These are phyloP conservation scores for Neolentinus lepideus DNA, from an alignment of 1,284 basidiomycete species.

Conservation along the genomic window DNA sequence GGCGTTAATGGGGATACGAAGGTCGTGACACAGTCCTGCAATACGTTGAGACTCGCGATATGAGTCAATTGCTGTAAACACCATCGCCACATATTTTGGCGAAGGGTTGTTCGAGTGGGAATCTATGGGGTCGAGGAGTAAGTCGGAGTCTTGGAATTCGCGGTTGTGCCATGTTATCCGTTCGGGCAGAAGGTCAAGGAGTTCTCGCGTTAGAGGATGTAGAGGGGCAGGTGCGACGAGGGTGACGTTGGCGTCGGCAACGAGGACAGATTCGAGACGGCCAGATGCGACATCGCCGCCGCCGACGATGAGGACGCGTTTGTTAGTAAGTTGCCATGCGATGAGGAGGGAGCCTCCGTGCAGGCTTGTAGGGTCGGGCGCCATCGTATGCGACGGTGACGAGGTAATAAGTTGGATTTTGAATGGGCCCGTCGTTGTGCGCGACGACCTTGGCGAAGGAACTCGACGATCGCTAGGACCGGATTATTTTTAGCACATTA, in stretches of 20 bases:
- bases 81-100: slow-evolving; percentile 64
- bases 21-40: slow-evolving; percentile 62
- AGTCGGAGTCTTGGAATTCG: slow-evolving; percentile 48
- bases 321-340: slow-evolving; percentile 83
- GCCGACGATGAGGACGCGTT: slow-evolving; percentile 79
- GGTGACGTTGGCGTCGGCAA: slow-evolving; percentile 53
- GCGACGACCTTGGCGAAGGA: not conserved
- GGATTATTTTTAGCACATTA: not conserved
- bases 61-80: slow-evolving; percentile 93
- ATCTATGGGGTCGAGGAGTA: slow-evolving; percentile 35
- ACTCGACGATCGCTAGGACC: not conserved
- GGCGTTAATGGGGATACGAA: slow-evolving; percentile 85
- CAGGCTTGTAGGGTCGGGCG: slow-evolving; percentile 15
- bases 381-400: not conserved
- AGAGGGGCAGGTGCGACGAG: slow-evolving; percentile 62
- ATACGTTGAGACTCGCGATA: slow-evolving; percentile 66
- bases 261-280: slow-evolving; percentile 66
- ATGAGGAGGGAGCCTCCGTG: slow-evolving; percentile 69
- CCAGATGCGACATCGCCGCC: slow-evolving; percentile 85
- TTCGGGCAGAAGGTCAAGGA: slow-evolving; percentile 40
- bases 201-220: slow-evolving; percentile 46
- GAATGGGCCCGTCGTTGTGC: no score
- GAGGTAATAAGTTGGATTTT: no score
- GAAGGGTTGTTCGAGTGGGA: no score
- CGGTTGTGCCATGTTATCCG: slow-evolving; percentile 72